Evolutionary conservation across 371 early-diverging fungal species (phyloP), one percentile per base, ranked within the genome.

Genomic region (Lichtheimia ornata): DNA sequence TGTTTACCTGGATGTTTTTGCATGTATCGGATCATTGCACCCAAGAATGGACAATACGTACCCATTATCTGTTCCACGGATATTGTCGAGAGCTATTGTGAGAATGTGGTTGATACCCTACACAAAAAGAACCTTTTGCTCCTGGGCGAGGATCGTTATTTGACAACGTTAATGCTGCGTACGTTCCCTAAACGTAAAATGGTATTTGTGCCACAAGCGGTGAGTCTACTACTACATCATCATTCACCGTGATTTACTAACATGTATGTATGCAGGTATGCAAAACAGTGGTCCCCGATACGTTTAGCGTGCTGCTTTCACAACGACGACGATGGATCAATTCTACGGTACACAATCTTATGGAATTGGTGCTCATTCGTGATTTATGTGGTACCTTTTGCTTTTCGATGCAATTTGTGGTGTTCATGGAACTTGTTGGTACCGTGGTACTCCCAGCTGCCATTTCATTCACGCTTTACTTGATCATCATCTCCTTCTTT

Each of bases 271-370:
- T 43, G 22, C 55, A 80, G 80, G 84, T 88, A 41, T 97, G 97
- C 76, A 89, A 92, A 69, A 98, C 99, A 2, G 86, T 90, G n/a
- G 98, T 97, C 13, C 99, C 99, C 2, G 91, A 90, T 63, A 85
- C 83, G 49, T 97, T 97, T 71, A 73, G 73, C 44, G 92, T 96
- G 25, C 83, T 99, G 25, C 75, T 97, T 40, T 93, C 93, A 30
- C 99, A 99, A 74, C 84, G 99, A 22, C 84, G 99, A 53, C 76
- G 97, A 60, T 98, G 97, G 97, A 97, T 98, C 76, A 98, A 98
- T 71, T 96, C 96, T 1, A 98, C 99, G 2, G 88, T 95, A 35
- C 95, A 95, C 65, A 98, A 98, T 64, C 73, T 97, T 57, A 62
- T 94, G 65, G 97, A 97, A 72, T 77, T 98, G 52, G 90, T 96